Percentiles rank a stretch among this genome's conserved stretches.
These are phyloP conservation scores for Ehretia macrophylla DNA, from an alignment of 257 asterid species.

Conservation along the genomic window DNA sequence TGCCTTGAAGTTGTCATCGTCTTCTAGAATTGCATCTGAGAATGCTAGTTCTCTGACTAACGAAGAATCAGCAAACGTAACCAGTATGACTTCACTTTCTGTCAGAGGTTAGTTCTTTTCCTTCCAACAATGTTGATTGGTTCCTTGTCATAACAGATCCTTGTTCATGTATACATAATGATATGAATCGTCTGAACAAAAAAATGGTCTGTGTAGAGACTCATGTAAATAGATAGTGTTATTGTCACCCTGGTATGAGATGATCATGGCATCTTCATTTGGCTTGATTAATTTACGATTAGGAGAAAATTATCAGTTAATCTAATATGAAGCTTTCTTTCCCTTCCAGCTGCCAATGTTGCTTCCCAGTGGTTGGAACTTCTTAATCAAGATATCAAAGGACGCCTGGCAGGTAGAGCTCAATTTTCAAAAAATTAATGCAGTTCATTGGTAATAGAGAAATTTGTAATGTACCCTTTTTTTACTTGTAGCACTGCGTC, in stretches of 20 bases:
- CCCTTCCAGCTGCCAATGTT: constrained; percentile 72
- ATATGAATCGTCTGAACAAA: background rate
- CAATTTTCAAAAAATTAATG: constrained; percentile 7
- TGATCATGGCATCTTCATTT: background rate
- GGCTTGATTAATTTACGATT: background rate
- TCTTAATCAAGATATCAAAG: constrained; percentile 75
- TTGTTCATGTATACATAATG: background rate
- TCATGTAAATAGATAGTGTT: no score
- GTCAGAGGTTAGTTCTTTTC: constrained; percentile 46
- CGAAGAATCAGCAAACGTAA: constrained; percentile 53
- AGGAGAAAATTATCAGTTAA: no score
- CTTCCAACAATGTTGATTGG: background rate
- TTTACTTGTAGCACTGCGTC: constrained; percentile 60
- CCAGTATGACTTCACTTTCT: constrained; percentile 68
- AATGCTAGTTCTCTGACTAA: constrained; percentile 54
- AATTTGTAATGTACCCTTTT: constrained; percentile 12
- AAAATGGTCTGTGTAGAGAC: no score
- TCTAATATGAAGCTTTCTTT: background rate
- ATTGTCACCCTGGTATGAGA: no score
- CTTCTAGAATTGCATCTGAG: constrained; percentile 39
- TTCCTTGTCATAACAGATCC: no score
- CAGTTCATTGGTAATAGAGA: constrained; percentile 1
- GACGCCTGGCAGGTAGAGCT: constrained; percentile 76
- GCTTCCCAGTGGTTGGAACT: constrained; percentile 99
- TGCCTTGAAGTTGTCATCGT: constrained; percentile 52